phyloP scores from a whole-genome alignment of 2,329 filamentous ascomycete genomes.

The Nannizziopsis barbatae region DNA sequence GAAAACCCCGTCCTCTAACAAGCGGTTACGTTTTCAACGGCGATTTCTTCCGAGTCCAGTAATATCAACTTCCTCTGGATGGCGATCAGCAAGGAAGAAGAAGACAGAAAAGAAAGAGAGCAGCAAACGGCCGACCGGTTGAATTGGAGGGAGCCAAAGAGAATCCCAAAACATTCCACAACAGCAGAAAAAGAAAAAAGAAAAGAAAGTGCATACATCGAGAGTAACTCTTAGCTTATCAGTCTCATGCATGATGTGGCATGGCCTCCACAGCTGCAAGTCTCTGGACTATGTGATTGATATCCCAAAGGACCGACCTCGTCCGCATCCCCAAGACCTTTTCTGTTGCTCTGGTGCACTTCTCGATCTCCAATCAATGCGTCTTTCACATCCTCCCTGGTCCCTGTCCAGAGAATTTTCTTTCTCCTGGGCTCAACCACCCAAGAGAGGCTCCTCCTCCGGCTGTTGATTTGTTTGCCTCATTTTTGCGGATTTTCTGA shows the following conservation, averaged over 20 bases:
- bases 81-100: no score
- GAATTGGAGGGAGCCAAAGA: no score
- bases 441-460: no score
- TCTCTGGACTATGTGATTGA: not conserved
- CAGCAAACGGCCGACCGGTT: no score
- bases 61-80: not conserved
- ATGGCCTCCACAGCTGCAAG: conserved; percentile 4
- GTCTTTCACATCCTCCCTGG: no score
- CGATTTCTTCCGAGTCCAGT: not conserved
- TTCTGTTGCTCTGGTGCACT: not conserved
- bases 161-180: not conserved
- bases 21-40: not conserved
- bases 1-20: not conserved
- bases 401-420: no score
- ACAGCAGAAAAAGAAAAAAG: not conserved
- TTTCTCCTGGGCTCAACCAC: no score
- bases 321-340: not conserved
- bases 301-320: not conserved
- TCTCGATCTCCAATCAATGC: no score
- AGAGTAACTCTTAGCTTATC: not conserved
- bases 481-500: no score
- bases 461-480: no score
- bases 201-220: not conserved
- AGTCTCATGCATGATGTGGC: conserved; percentile 8
- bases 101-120: no score